Percentiles rank a stretch among this genome's conserved stretches.
Conservation (phyloP, 257 asterid genomes). For the Penstemon eatonii region DNA sequence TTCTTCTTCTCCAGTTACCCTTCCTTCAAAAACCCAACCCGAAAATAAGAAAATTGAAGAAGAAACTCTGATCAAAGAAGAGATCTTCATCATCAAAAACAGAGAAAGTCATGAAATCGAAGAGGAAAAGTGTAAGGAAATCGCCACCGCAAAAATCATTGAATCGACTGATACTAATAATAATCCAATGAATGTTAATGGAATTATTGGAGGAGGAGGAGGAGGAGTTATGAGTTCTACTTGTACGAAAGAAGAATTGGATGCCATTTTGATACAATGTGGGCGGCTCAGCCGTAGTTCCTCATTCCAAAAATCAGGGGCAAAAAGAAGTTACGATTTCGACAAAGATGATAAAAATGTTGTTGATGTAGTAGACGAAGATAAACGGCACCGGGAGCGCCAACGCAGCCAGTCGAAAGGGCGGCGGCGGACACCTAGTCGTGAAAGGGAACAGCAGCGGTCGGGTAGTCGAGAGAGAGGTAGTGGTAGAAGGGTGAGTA, state of each 20-base stretch:
- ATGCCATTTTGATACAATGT: constrained; percentile 92
- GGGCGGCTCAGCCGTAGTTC: constrained; percentile 96
- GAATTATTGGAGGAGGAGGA: constrained; percentile 17
- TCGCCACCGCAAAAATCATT: neutral
- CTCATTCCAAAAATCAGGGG: constrained; percentile 77
- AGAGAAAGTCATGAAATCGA: constrained; percentile 77
- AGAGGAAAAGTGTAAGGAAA: constrained; percentile 43
- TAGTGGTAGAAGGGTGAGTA: constrained; percentile 82
- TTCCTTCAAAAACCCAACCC: constrained; percentile 38
- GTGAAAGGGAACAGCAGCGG: constrained; percentile 76
- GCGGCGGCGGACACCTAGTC: constrained; percentile 89
- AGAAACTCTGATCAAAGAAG: constrained; percentile 60
- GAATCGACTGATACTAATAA: too few relatives aligned
- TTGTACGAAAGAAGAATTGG: constrained; percentile 94
- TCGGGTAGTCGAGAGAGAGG: constrained; percentile 75
- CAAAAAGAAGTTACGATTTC: constrained; percentile 93
- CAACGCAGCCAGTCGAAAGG: constrained; percentile 50
- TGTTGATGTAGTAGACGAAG: constrained; percentile 36
- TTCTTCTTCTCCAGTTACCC: constrained; percentile 26
- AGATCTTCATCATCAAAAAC: constrained; percentile 70
- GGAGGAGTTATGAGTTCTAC: constrained; percentile 80
- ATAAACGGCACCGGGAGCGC: constrained; percentile 49
- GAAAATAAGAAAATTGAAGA: constrained; percentile 37
- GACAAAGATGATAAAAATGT: constrained; percentile 45
- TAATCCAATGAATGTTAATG: too few relatives aligned